A percentile compares a stretch with the other conserved stretches of the same genome.
Conservation (phyloP, 352 stramenopile species). For the Phytopythium aichiense region DNA sequence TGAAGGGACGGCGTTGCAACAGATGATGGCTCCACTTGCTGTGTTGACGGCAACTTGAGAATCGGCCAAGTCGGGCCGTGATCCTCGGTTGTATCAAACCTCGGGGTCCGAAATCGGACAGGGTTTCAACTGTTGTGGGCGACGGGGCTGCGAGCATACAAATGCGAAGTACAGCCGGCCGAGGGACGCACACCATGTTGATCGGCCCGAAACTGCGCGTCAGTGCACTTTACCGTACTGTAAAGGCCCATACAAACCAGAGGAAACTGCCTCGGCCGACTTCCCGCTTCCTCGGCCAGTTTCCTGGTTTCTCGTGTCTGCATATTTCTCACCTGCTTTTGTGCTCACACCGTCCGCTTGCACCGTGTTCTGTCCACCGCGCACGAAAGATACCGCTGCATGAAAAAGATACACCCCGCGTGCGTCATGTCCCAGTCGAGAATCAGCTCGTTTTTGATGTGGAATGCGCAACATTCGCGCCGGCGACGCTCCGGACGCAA, state of each 20-base stretch:
- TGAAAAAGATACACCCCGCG: background rate
- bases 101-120: too few relatives aligned
- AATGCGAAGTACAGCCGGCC: background rate
- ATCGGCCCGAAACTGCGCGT: background rate
- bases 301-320: background rate
- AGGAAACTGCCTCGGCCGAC: background rate
- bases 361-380: too few relatives aligned
- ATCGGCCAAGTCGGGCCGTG: background rate
- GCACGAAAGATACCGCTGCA: constrained; percentile 2
- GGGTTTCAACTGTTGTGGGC: background rate
- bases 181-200: constrained; percentile 7
- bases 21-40: background rate
- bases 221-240: background rate
- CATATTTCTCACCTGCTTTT: too few relatives aligned
- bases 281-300: background rate
- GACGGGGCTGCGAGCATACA: background rate
- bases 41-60: background rate
- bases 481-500: background rate
- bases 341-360: too few relatives aligned
- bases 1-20: background rate
- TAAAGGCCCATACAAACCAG: background rate
- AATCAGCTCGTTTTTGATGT: background rate
- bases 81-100: background rate
- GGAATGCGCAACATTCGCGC: constrained; percentile 1
- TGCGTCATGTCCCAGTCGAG: constrained; percentile 4